Evolutionary conservation across 306 rosid genomes (phyloP).

Genomic region (Abrus pulchellus): DNA sequence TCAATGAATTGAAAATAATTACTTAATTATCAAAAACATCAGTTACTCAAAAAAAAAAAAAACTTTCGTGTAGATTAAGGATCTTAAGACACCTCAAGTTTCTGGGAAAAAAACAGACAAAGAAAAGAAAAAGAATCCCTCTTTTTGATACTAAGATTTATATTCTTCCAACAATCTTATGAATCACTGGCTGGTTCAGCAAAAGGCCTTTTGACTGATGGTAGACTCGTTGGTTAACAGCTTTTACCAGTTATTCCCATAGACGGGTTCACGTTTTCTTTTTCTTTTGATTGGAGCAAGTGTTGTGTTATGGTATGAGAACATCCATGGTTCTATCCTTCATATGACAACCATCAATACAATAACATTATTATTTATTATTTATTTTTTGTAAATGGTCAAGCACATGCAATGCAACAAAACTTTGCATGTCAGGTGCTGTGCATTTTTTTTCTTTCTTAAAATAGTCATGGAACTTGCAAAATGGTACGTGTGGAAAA

Average conservation of each 20-base stretch:
- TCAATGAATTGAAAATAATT: neutral
- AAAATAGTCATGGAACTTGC: neutral
- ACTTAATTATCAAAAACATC: neutral
- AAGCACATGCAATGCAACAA: constrained; percentile 43
- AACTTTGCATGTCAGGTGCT: constrained; percentile 46
- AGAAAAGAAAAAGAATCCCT: neutral
- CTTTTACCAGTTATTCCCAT: constrained; percentile 39
- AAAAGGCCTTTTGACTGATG: constrained; percentile 1
- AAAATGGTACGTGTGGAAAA: neutral
- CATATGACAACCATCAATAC: neutral
- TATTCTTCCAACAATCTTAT: neutral
- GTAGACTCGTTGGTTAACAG: constrained; percentile 32
- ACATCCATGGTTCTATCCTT: constrained; percentile 17
- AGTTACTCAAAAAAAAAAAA: neutral
- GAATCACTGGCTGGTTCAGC: neutral
- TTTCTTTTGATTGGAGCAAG: neutral
- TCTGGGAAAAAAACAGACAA: neutral
- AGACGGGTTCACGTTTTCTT: constrained; percentile 34
- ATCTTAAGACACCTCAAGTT: neutral
- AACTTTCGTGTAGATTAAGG: neutral
- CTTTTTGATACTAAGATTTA: constrained; percentile 11
- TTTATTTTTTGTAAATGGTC: constrained; percentile 11
- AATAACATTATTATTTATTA: neutral
- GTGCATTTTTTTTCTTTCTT: constrained; percentile 28
- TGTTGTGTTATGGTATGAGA: neutral